These are phyloP conservation scores for Cucurbitaria berberidis DNA, from an alignment of 2,329 filamentous ascomycete genomes.

Conservation along the genomic window DNA sequence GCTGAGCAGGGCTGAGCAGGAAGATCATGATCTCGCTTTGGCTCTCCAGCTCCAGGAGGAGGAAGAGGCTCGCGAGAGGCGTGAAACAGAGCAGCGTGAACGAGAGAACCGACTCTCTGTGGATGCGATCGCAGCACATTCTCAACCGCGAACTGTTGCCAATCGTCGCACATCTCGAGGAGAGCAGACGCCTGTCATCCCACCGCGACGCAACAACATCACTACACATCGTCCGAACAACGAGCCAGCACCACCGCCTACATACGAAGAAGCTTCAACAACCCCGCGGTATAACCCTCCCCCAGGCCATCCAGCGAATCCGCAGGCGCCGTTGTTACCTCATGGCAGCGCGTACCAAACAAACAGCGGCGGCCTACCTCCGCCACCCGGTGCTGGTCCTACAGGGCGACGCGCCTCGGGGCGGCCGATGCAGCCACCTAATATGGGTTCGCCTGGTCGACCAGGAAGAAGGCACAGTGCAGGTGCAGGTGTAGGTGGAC, in stretches of 20 bases:
- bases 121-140: slow-evolving; percentile 66
- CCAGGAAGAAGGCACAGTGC: slow-evolving; percentile 35
- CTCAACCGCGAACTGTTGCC: slow-evolving; percentile 25
- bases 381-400: slow-evolving; percentile 9
- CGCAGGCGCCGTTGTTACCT: slow-evolving; percentile 36
- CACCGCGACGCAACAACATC: slow-evolving; percentile 50
- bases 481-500: slow-evolving; percentile 16
- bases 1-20: slow-evolving; percentile 70
- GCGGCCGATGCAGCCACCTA: slow-evolving; percentile 16
- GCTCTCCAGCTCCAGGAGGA: slow-evolving; percentile 94
- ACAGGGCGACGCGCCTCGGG: slow-evolving; percentile 19
- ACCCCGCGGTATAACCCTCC: slow-evolving; percentile 63
- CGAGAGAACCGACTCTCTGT: slow-evolving; percentile 73
- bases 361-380: slow-evolving; percentile 17
- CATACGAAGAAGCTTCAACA: slow-evolving; percentile 69
- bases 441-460: slow-evolving; percentile 15
- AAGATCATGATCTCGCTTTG: slow-evolving; percentile 81
- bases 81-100: slow-evolving; percentile 63
- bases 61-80: slow-evolving; percentile 79
- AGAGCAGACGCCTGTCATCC: slow-evolving; percentile 54
- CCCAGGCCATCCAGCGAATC: slow-evolving; percentile 52
- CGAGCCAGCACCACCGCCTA: slow-evolving; percentile 65
- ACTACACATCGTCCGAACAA: slow-evolving; percentile 45
- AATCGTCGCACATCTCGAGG: slow-evolving; percentile 36
- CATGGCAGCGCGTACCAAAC: slow-evolving; percentile 36